Percentiles rank a stretch among this genome's conserved stretches.
These are phyloP conservation scores for Haplosporangium sp. DNA, from an alignment of 371 early-diverging fungal species.

Conservation along the genomic window DNA sequence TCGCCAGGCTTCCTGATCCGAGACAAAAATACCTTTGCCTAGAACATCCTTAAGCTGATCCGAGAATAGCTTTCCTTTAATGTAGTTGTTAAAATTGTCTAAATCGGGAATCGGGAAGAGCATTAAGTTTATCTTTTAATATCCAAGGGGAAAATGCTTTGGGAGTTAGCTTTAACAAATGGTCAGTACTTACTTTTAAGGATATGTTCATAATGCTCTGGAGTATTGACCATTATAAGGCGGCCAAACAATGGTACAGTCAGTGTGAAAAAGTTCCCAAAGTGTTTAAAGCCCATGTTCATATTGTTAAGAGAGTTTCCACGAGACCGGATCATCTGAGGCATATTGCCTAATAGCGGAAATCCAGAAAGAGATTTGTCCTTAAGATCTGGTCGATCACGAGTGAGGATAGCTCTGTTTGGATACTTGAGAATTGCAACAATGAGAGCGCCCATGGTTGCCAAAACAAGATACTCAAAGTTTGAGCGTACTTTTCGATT, in stretches of 20 bases:
- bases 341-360: conserved; percentile 40
- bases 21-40: conserved; percentile 64
- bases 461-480: conserved; percentile 37
- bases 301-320: conserved; percentile 14
- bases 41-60: conserved; percentile 27
- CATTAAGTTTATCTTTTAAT: too few relatives aligned
- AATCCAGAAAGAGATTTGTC: conserved; percentile 13
- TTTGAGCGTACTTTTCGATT: conserved; percentile 24
- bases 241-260: conserved; percentile 34
- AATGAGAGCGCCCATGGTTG: conserved; percentile 31
- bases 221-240: conserved; percentile 30
- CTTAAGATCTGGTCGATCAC: conserved; percentile 39
- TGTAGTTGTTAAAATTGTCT: conserved; percentile 43
- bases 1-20: conserved; percentile 64
- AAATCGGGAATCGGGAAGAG: background rate
- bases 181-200: conserved; percentile 30
- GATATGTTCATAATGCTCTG: conserved; percentile 36
- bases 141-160: too few relatives aligned
- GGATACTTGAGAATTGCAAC: conserved; percentile 45
- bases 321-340: conserved; percentile 2
- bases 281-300: conserved; percentile 9
- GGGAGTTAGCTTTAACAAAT: too few relatives aligned
- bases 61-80: conserved; percentile 28
- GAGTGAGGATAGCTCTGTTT: conserved; percentile 38
- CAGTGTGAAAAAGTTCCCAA: conserved; percentile 21